Conservation (phyloP, 768 basidiomycete genomes). For the Suillus paluster region DNA sequence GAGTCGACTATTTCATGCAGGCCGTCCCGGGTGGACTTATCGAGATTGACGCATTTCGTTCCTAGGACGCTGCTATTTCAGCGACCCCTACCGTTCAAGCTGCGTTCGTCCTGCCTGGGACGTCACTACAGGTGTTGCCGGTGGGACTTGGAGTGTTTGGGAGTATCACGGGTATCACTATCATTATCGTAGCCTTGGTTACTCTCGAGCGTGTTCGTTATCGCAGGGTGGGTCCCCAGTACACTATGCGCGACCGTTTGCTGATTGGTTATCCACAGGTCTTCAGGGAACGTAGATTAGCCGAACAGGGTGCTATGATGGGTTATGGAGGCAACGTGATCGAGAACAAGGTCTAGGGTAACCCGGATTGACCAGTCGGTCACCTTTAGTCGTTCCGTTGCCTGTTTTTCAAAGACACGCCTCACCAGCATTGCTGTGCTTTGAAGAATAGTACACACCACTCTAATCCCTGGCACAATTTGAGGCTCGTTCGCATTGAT, state of each 20-base stretch:
- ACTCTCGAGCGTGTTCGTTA: conserved; percentile 89
- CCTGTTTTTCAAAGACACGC: neutral
- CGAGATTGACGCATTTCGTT: conserved; percentile 4
- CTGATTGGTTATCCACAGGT: conserved; percentile 44
- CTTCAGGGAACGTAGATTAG: conserved; percentile 76
- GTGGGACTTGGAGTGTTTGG: conserved; percentile 85
- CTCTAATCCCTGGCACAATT: neutral
- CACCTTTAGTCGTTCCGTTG: neutral
- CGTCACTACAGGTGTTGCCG: conserved; percentile 73
- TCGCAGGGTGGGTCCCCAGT: conserved; percentile 62
- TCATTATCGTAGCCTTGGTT: conserved; percentile 82
- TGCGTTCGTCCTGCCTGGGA: conserved; percentile 71
- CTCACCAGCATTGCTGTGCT: neutral
- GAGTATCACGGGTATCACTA: conserved; percentile 81
- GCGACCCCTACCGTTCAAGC: conserved; percentile 36
- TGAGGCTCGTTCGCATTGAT: neutral
- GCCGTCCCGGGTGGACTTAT: conserved; percentile 2
- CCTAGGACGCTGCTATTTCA: conserved; percentile 33
- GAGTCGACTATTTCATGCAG: conserved; percentile 8
- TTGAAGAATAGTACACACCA: neutral
- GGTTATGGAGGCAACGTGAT: conserved; percentile 56
- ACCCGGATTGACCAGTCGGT: neutral
- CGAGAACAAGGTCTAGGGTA: conserved; percentile 32
- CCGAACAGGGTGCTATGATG: conserved; percentile 60
- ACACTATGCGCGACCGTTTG: neutral